Evolutionary conservation across 2,329 filamentous ascomycete species (phyloP).

Genomic region (Blastomyces parvus): DNA sequence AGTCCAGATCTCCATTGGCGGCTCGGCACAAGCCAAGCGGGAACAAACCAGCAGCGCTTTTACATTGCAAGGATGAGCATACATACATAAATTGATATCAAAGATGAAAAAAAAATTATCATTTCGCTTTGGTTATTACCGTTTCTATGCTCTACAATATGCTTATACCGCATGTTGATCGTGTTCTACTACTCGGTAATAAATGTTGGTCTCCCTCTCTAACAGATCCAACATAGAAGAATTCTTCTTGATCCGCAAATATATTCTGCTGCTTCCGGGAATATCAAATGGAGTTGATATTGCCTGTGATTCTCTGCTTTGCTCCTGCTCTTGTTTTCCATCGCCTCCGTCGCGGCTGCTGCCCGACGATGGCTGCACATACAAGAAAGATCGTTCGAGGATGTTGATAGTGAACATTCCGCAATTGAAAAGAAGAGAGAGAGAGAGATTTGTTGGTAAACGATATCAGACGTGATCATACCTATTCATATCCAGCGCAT

Average conservation of each 20-base stretch:
- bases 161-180: no score
- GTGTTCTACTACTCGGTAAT: no score
- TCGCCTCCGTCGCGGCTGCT: background rate
- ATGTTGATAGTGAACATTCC: background rate
- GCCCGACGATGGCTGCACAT: background rate
- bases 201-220: no score
- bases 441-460: background rate
- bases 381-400: background rate
- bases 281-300: background rate
- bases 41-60: no score
- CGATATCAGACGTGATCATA: background rate
- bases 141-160: no score
- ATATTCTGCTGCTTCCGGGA: background rate
- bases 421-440: background rate
- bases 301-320: background rate
- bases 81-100: no score
- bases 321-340: background rate
- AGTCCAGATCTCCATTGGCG: no score
- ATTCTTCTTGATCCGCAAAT: background rate
- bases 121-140: no score
- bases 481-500: background rate
- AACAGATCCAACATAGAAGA: no score
- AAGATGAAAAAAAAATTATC: no score
- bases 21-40: no score
- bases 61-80: no score